Base-by-base conservation (phyloP, 1,284 basidiomycete species). In the Caloboletus firmus region DNA sequence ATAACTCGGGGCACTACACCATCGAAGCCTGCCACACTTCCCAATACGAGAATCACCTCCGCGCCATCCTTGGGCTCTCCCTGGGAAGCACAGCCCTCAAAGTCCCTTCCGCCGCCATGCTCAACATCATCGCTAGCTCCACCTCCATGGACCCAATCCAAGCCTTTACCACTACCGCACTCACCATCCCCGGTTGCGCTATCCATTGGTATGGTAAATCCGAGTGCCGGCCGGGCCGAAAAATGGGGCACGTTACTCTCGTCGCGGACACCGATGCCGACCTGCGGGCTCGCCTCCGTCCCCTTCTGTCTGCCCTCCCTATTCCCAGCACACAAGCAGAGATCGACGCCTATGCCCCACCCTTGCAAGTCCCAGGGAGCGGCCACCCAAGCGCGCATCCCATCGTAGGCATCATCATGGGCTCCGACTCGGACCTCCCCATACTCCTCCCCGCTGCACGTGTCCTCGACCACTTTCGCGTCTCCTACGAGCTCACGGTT, bases 1-100 rank as follows among this genome's bases (percentile, higher is more conserved):
- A 99, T 74, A 99, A 99, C 75, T 98, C 95, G 10, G 96, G 96
- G 0, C 97, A 99, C 72, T 98, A 98, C 74, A 98, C 96, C n/a
- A 98, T 99, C 68, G 96, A 98, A 74, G 95, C 96, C 0, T 97
- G 93, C 72, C 81, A 93, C 62, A 92, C 94, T 3, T 98, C 94
- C 13, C 97, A 99, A 75, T 99, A 95, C 76, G 95, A 96, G 72
- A 98, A 98, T 67, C 97, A 99, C 72, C 85, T 99, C 37, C 93
- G 95, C 32, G 93, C 95, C n/a, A 95, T 99, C 70, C 85, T 98
- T 20, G 84, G 82, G 37, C 80, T 98, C 11, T 95, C 96, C 2
- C 82, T 99, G 17, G 96, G 96, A 22, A 91, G 89, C 15, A 95
- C 95, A 1, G 77, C 82, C 0, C 83, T 99, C 58, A 93, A 93